Percentiles rank a stretch among this genome's conserved stretches.
Evolutionary conservation across 2,329 filamentous ascomycete genomes (phyloP).

Genomic region (Ophiostoma piceae): DNA sequence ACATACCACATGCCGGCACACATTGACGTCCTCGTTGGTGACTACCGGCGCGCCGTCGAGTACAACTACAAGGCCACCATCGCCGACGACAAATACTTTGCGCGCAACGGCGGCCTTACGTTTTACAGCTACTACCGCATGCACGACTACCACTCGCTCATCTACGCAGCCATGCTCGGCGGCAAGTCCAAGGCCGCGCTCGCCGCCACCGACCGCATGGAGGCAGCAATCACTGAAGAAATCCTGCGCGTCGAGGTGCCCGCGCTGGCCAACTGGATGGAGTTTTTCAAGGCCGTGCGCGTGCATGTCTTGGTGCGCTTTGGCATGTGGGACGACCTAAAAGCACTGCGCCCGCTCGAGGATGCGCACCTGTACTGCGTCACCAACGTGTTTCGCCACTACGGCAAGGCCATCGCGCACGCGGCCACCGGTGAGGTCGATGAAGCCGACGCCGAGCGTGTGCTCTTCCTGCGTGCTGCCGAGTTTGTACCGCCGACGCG

Average conservation of each 20-base stretch:
- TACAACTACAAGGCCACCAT: slow-evolving; percentile 24
- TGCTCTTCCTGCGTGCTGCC: slow-evolving; percentile 19
- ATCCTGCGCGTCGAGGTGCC: slow-evolving; percentile 30
- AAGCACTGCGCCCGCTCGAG: slow-evolving; percentile 40
- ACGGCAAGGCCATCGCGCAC: slow-evolving; percentile 50
- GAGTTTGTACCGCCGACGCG: slow-evolving; percentile 36
- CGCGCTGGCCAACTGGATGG: slow-evolving; percentile 54
- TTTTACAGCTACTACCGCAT: slow-evolving; percentile 43
- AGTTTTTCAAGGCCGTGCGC: slow-evolving; percentile 48
- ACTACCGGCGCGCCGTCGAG: slow-evolving; percentile 25
- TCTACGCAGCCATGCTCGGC: slow-evolving; percentile 42
- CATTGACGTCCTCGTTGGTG: slow-evolving; percentile 25
- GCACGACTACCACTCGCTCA: slow-evolving; percentile 36
- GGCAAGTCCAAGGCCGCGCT: slow-evolving; percentile 35
- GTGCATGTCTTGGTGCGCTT: slow-evolving; percentile 54
- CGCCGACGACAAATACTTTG: slow-evolving; percentile 39
- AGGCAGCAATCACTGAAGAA: slow-evolving; percentile 18
- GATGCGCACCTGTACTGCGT: slow-evolving; percentile 48
- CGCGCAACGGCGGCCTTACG: slow-evolving; percentile 57
- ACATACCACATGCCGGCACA: slow-evolving; percentile 25
- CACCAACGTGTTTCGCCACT: slow-evolving; percentile 50
- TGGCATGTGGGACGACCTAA: slow-evolving; percentile 51
- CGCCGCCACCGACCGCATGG: slow-evolving; percentile 16
- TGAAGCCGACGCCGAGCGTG: slow-evolving; percentile 33
- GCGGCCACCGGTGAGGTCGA: slow-evolving; percentile 43